Evolutionary conservation across 805 yeast genomes (phyloP), one percentile per base, ranked within the genome.

Genomic region (Candida lessepsii): DNA sequence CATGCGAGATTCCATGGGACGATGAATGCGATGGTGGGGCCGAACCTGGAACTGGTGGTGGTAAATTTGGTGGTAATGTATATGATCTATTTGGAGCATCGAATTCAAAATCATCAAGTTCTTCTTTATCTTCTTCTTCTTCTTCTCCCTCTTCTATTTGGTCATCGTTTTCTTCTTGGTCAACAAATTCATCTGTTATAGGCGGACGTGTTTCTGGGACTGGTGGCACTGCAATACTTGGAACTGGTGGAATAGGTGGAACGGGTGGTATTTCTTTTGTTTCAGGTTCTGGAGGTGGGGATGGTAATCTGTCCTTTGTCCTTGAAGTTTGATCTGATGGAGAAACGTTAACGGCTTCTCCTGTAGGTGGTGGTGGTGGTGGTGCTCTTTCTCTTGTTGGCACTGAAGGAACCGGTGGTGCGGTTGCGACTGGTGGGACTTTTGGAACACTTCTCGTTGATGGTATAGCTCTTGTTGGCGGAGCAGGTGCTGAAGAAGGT

Each of bases 61-160:
- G 43, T 18, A 37, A 23, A 15, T 19, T 24, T 14, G 44, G 43
- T 13, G 52, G 47, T 18, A 44, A 29, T n/a, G 46, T 41, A 11
- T 33, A 29, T 2, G 44, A 41, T 32, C 44, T 37, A 19, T 24
- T 29, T 7, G 51, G 53, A 16, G 52, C 38, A 14, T 42, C 49
- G 13, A 53, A 51, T 10, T 40, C 47, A 29, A 46, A 46, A n/a
- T 42, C 49, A 29, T 37, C 44, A 5, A 29, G 39, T 4, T 40
- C 42, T 5, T 33, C 37, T 16, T 28, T n/a, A n/a, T n/a, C 44
- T 5, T 33, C 41, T 4, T 40, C 42, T 5, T 33, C 37, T 16
- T 28, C 35, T 7, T 33, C 35, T 2, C 21, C 42, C 13, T 29
- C 18, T 9, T n/a, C 26, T 7, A 5, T 10, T 26, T 26, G 13